Evolutionary conservation across 345 rosid genomes (phyloP), one percentile per base, ranked within the genome.

Genomic region (Conringia planisiliqua): DNA sequence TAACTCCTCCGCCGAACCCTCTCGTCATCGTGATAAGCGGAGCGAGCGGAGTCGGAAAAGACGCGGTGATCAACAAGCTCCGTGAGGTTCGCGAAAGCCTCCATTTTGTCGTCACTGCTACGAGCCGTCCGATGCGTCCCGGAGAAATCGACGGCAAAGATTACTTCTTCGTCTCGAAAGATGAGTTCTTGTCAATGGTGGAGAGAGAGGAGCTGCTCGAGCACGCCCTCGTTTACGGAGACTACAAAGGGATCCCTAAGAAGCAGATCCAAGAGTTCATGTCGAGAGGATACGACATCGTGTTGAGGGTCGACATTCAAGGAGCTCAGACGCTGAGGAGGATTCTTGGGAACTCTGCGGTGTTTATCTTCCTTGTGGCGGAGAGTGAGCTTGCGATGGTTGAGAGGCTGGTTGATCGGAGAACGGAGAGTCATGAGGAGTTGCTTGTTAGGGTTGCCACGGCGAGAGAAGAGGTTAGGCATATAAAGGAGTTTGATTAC

Each of bases 41-140:
- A 10, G 94, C 98, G 0, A 90, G 97, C 38, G 96, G 98, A 11
- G 98, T 89, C 1, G 97, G 98, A 8, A 93, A 93, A 81, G 98
- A 93, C 47, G 90, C 98, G 6, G 89, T 93, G 40, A 91, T 93
- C 64, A 86, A 72, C 18, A 83, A 82, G 43, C 84, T 93, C 62
- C 80, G 85, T 39, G 89, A 93, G 60, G 79, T 68, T 1, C 79
- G 94, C 8, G 68, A 83, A 18, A 79, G 82, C 36, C 81, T 91
- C 32, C 96, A 88, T 73, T 93, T 91, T 42, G 96, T 89, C 4
- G 98, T 93, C 11, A 93, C 98, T 0, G 96, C 97, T 1, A 89
- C 94, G 1, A 89, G 87, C 71, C 87, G 96, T 51, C 72, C 83
- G 58, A 91, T 85, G 87, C 78, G 97, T 29, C 80, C 90, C 0